Conservation (phyloP, 805 yeast genomes). For the Pichia gijzeniarum region DNA sequence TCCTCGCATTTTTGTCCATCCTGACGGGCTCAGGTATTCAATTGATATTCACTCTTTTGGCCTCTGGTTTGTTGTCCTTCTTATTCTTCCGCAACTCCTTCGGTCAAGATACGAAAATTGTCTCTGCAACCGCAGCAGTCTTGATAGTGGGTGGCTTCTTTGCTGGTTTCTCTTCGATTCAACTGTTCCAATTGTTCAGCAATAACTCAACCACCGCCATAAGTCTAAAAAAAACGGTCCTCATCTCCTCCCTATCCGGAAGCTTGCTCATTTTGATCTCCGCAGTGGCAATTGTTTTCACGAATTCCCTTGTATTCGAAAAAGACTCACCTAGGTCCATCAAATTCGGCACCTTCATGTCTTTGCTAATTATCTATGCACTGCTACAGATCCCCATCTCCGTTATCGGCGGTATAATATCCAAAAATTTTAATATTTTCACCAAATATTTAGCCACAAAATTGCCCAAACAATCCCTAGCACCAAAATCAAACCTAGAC, state of each 20-base stretch:
- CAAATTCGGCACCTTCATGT: constrained; percentile 70
- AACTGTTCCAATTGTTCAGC: constrained; percentile 51
- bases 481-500: neutral
- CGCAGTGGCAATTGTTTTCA: constrained; percentile 42
- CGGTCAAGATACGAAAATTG: constrained; percentile 57
- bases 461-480: constrained; percentile 20
- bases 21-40: constrained; percentile 73
- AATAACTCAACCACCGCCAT: constrained; percentile 32
- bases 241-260: constrained; percentile 41
- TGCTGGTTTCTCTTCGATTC: constrained; percentile 67
- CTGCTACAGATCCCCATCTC: constrained; percentile 71
- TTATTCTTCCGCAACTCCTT: constrained; percentile 28
- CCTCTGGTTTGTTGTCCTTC: constrained; percentile 53
- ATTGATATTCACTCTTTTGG: constrained; percentile 55
- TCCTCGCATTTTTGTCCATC: constrained; percentile 44
- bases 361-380: constrained; percentile 52
- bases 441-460: constrained; percentile 9
- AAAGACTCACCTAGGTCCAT: constrained; percentile 67
- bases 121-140: constrained; percentile 52
- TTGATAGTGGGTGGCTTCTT: constrained; percentile 67
- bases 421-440: constrained; percentile 23
- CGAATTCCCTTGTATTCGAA: constrained; percentile 71
- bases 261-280: constrained; percentile 42
- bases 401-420: constrained; percentile 56
- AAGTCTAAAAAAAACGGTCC: constrained; percentile 28